Conservation (phyloP, 805 yeast genomes). For the Candida vartiovaarae region DNA sequence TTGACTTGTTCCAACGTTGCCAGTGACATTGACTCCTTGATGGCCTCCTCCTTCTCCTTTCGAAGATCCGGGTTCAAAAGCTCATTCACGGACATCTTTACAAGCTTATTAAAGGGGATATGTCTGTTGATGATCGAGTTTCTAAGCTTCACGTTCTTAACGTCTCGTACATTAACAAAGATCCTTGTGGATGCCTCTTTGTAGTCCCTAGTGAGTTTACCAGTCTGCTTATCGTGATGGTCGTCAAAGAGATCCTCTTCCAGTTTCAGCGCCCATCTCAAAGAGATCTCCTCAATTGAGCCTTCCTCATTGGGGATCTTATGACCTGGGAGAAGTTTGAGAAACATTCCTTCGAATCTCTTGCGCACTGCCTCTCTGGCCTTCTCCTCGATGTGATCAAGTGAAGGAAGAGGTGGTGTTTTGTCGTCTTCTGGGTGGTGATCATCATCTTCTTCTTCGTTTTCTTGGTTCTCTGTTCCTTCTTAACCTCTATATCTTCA, state of each 20-base stretch:
- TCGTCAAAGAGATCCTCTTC: conserved; percentile 43
- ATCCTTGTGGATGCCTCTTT: conserved; percentile 64
- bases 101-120: conserved; percentile 51
- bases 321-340: conserved; percentile 30
- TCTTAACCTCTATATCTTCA: neutral
- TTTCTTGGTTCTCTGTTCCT: conserved; percentile 5
- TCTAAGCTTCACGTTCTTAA: conserved; percentile 51
- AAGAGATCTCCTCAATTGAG: conserved; percentile 29
- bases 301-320: conserved; percentile 21
- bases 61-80: conserved; percentile 71
- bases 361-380: conserved; percentile 33
- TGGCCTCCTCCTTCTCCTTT: conserved; percentile 62
- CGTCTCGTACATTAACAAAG: conserved; percentile 52
- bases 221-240: conserved; percentile 25
- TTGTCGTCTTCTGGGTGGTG: neutral
- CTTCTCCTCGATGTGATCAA: conserved; percentile 13
- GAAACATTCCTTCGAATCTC: conserved; percentile 45
- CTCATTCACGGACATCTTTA: conserved; percentile 62
- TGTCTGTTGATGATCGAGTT: conserved; percentile 47
- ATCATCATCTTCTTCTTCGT: neutral
- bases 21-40: conserved; percentile 60
- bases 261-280: conserved; percentile 41
- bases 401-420: neutral
- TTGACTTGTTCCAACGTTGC: conserved; percentile 56
- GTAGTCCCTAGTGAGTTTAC: conserved; percentile 28